Evolutionary conservation across 2,329 filamentous ascomycete genomes (phyloP).

Genomic region (Cladophialophora yegresii): DNA sequence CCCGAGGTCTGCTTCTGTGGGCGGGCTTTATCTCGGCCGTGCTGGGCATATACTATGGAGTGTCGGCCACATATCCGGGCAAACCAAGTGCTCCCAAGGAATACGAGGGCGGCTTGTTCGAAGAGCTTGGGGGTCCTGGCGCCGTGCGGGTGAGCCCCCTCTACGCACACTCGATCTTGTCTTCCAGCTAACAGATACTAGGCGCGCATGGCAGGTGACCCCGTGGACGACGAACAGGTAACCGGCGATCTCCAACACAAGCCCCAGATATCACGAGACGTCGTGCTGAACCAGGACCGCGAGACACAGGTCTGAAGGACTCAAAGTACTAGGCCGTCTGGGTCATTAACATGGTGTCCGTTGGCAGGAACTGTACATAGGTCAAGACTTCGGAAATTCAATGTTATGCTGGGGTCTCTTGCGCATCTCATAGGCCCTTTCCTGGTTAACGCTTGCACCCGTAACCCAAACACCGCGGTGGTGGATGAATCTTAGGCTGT

Average conservation of each 20-base stretch:
- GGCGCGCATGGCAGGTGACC: conserved; percentile 27
- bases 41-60: conserved; percentile 65
- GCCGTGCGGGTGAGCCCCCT: conserved; percentile 64
- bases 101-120: conserved; percentile 69
- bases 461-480: neutral
- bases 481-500: neutral
- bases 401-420: neutral
- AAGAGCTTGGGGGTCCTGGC: conserved; percentile 71
- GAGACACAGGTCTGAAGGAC: neutral
- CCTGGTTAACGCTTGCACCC: neutral
- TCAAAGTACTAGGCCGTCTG: neutral
- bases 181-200: conserved; percentile 17
- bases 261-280: neutral
- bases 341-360: neutral
- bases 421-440: neutral
- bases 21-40: conserved; percentile 67
- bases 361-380: neutral
- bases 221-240: conserved; percentile 11
- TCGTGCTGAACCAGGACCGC: conserved; percentile 8
- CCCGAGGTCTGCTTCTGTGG: conserved; percentile 69
- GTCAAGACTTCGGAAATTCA: neutral
- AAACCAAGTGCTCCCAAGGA: conserved; percentile 67
- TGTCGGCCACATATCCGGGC: conserved; percentile 72
- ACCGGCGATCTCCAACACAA: conserved; percentile 5
- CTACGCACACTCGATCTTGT: neutral